These are phyloP conservation scores for Pichia kudriavzevii DNA, from an alignment of 1,139 yeast species.

Conservation along the genomic window DNA sequence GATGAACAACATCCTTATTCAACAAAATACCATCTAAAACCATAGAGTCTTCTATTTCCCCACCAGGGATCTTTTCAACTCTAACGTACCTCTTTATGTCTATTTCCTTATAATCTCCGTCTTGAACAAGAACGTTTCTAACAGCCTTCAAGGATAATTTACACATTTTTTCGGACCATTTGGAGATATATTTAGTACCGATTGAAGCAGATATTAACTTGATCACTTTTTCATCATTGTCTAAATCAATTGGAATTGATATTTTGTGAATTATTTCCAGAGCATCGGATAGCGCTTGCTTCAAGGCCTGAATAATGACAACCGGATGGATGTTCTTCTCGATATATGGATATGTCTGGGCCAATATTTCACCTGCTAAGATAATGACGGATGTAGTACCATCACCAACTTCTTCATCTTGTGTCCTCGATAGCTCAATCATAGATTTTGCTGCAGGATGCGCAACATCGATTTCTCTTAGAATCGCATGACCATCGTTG, in stretches of 20 bases:
- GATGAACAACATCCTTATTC: constrained; percentile 96
- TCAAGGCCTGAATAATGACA: constrained; percentile 87
- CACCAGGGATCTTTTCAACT: constrained; percentile 95
- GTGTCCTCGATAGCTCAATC: constrained; percentile 95
- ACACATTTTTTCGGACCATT: constrained; percentile 94
- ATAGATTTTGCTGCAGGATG: constrained; percentile 99
- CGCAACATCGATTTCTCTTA: constrained; percentile 83
- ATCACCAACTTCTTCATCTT: constrained; percentile 98
- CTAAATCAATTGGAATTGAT: constrained; percentile 75
- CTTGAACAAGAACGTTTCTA: constrained; percentile 64
- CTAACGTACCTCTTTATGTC: constrained; percentile 91
- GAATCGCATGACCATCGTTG: constrained; percentile 94
- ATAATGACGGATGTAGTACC: constrained; percentile 96
- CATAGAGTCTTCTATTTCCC: constrained; percentile 82
- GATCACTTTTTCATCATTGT: constrained; percentile 80
- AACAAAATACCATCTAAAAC: constrained; percentile 89
- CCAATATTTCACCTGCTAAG: constrained; percentile 92
- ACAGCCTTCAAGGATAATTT: constrained; percentile 82
- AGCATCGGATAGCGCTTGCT: constrained; percentile 87
- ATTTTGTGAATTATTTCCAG: constrained; percentile 79
- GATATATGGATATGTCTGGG: constrained; percentile 88
- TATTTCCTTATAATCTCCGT: constrained; percentile 72
- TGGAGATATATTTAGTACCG: constrained; percentile 89
- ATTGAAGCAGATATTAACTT: constrained; percentile 83
- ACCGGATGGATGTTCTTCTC: constrained; percentile 97